A percentile compares a stretch with the other conserved stretches of the same genome.
Evolutionary conservation across 2,329 filamentous ascomycete species (phyloP).

Genomic region (Colletotrichum sp.): DNA sequence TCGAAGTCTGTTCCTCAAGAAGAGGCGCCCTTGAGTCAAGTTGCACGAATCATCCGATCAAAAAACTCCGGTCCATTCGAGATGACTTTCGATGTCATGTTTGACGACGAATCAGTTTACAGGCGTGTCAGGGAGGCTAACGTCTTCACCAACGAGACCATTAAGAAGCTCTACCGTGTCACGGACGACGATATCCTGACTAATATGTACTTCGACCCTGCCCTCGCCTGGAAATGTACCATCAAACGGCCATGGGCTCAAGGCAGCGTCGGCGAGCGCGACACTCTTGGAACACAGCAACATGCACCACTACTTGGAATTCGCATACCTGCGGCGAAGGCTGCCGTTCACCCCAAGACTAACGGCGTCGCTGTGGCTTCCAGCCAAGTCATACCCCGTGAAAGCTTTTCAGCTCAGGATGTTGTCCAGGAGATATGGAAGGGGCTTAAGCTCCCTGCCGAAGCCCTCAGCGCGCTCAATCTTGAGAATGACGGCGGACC

Average conservation of each 20-base stretch:
- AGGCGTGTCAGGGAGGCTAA: slow-evolving; percentile 37
- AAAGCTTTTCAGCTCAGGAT: neutral
- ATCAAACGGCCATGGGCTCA: slow-evolving; percentile 38
- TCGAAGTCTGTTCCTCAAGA: neutral
- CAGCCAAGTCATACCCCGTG: neutral
- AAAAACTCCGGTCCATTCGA: slow-evolving; percentile 59
- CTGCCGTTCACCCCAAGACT: fast-evolving
- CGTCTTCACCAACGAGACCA: slow-evolving; percentile 37
- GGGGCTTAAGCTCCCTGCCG: neutral
- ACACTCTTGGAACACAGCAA: slow-evolving; percentile 43
- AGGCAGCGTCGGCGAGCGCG: slow-evolving; percentile 39
- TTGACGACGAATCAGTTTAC: slow-evolving; percentile 39
- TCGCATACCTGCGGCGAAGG: slow-evolving; percentile 20
- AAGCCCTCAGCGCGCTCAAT: neutral
- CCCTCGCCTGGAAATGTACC: slow-evolving; percentile 51
- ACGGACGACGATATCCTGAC: slow-evolving; percentile 35
- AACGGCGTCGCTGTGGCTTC: neutral
- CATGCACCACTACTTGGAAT: slow-evolving; percentile 37
- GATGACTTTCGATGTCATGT: slow-evolving; percentile 58
- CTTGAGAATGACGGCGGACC: neutral
- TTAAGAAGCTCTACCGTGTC: slow-evolving; percentile 36
- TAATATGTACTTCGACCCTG: slow-evolving; percentile 48
- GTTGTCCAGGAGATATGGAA: slow-evolving; percentile 6
- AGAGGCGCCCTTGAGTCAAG: slow-evolving; percentile 27
- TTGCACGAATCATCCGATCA: slow-evolving; percentile 48